Evolutionary conservation across 257 asterid genomes (phyloP).

Genomic region (Solanum virginianum): DNA sequence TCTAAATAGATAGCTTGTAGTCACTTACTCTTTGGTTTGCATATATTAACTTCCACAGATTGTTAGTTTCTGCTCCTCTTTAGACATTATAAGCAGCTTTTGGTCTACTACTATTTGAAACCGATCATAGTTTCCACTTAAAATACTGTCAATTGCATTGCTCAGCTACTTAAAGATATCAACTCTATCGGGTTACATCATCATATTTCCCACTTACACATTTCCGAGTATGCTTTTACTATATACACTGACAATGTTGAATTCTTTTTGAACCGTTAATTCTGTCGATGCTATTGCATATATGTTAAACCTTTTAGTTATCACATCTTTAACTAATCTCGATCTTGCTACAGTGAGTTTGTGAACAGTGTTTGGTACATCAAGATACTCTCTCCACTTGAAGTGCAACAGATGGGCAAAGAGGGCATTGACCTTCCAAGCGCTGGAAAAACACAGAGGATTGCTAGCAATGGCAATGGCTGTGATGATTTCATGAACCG

Average conservation of each 20-base stretch:
- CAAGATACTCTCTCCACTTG: constrained; percentile 82
- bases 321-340: not conserved
- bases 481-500: constrained; percentile 36
- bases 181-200: not conserved
- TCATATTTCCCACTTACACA: not conserved
- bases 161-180: not conserved
- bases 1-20: not conserved
- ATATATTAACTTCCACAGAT: not conserved
- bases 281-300: not conserved
- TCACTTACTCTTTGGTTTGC: not conserved
- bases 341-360: constrained; percentile 44
- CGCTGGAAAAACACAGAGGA: constrained; percentile 26
- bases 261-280: not conserved
- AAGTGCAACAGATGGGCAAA: constrained; percentile 95
- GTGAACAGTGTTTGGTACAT: constrained; percentile 79
- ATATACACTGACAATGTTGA: not conserved
- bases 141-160: not conserved
- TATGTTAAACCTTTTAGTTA: not conserved
- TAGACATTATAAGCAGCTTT: not conserved
- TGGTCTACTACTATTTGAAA: not conserved
- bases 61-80: not conserved
- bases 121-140: not conserved
- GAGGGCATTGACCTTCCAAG: constrained; percentile 57
- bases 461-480: constrained; percentile 26
- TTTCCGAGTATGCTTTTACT: not conserved